Percentiles rank a stretch among this genome's conserved stretches.
Evolutionary conservation across 148 eudicot species (phyloP).

Genomic region (Selenicereus undatus): DNA sequence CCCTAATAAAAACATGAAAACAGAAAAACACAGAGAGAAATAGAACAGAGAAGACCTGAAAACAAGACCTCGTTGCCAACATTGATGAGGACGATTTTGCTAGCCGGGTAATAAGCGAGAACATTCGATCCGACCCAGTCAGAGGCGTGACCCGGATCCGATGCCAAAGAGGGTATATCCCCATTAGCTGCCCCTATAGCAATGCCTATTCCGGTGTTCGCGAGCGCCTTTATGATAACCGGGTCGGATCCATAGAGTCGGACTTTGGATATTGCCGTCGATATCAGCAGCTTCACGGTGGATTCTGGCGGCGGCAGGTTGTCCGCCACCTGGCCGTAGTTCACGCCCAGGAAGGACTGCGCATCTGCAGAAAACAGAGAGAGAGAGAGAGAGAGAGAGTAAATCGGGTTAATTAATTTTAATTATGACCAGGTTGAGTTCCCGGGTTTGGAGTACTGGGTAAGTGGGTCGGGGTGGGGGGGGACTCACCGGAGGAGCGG

Average conservation of each 20-base stretch:
- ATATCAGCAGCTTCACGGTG: constrained; percentile 58
- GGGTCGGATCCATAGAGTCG: constrained; percentile 85
- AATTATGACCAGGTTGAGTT: neutral
- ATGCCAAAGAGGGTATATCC: constrained; percentile 68
- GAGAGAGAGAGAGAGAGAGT: neutral
- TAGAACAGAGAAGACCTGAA: constrained; percentile 23
- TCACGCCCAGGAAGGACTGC: constrained; percentile 74
- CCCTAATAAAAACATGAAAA: neutral
- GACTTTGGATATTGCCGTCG: constrained; percentile 62
- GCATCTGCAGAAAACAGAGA: constrained; percentile 34
- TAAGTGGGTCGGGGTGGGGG: neutral
- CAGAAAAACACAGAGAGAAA: neutral
- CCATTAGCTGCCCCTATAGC: constrained; percentile 76
- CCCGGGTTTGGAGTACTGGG: neutral
- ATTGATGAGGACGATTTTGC: constrained; percentile 59
- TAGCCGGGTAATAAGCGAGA: constrained; percentile 58
- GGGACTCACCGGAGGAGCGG: constrained; percentile 17
- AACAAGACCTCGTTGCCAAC: constrained; percentile 83
- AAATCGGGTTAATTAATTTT: no score
- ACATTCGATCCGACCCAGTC: constrained; percentile 79
- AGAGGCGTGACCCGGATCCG: constrained; percentile 70
- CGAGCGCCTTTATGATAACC: constrained; percentile 64
- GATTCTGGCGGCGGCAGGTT: constrained; percentile 76
- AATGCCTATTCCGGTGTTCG: constrained; percentile 67
- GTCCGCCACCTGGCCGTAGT: constrained; percentile 79